Evolutionary conservation across 2,329 filamentous ascomycete species (phyloP), one percentile per base, ranked within the genome.

Genomic region (Chalara sp.): DNA sequence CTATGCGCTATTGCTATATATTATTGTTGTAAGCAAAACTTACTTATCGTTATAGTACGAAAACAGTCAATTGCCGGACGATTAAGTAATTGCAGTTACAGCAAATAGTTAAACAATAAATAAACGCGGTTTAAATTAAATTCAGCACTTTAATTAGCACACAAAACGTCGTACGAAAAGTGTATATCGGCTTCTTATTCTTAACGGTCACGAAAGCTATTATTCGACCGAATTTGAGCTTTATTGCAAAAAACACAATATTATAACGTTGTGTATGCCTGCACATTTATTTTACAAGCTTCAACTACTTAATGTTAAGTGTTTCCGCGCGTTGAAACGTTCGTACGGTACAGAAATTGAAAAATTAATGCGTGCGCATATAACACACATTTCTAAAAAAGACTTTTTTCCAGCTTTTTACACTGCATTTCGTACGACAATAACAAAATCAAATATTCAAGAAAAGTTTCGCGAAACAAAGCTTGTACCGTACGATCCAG

Each of bases 71-170:
- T 39, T 39, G n/a, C 35, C n/a, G 35, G 10, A 39, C n/a, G n/a
- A 39, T 39, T 39, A 13, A 13, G 10, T 39, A 39, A 49, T 49
- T 39, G 8, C 21, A 39, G 32, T 48, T 6, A 30, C 32, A 5
- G 45, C 47, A 21, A 51, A 51, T 43, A 33, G 49, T 5, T 51
- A 5, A 44, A 51, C 49, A 12, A 47, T 21, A 40, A 51, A 48
- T 21, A 33, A 51, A 31, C 13, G 45, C 5, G 33, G 8, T 41
- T 13, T 48, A 28, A 31, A 48, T 13, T 51, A 33, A 44, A 21
- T 51, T 7, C 32, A 51, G 35, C 3, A 39, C 42, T 44, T 50
- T 47, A 11, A 48, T 47, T 21, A 47, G 29, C 6, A 47, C 39
- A 47, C 48, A 3, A 33, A 37, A 12, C 7, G 6, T 8, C 12